Evolutionary conservation across 768 basidiomycete species (phyloP).

Genomic region (Leccinum pellstonianum): DNA sequence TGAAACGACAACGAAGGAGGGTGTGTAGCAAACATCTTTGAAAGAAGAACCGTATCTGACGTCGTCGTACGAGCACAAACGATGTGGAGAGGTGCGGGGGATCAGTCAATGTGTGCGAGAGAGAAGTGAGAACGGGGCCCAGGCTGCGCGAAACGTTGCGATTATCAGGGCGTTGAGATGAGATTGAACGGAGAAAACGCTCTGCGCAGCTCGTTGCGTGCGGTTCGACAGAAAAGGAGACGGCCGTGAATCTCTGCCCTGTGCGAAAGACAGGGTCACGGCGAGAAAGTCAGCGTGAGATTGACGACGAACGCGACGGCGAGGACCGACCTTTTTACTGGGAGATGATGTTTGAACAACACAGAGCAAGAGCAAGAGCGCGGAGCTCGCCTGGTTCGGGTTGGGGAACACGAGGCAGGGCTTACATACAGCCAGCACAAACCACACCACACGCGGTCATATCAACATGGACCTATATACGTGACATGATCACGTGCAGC

Average conservation of each 20-base stretch:
- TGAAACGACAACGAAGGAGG: constrained; percentile 5
- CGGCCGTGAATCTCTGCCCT: constrained; percentile 5
- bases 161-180: constrained; percentile 22
- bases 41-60: not conserved
- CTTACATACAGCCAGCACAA: constrained; percentile 23
- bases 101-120: constrained; percentile 11
- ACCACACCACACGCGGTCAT: constrained; percentile 16
- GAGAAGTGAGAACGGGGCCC: constrained; percentile 6
- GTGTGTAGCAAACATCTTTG: constrained; percentile 21
- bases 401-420: constrained; percentile 30
- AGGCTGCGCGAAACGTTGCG: constrained; percentile 19
- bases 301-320: not conserved
- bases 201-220: constrained; percentile 30
- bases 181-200: constrained; percentile 26
- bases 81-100: constrained; percentile 5
- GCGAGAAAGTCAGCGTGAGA: constrained; percentile 1
- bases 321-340: constrained; percentile 24
- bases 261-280: not conserved
- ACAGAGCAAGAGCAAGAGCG: constrained; percentile 22
- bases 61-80: constrained; percentile 9
- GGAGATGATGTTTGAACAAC: constrained; percentile 23
- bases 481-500: constrained; percentile 24
- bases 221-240: constrained; percentile 4
- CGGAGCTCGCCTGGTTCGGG: constrained; percentile 26
- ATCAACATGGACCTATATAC: constrained; percentile 12